Conservation (phyloP, 1,284 basidiomycete genomes). For the Golubevia pallescens region DNA sequence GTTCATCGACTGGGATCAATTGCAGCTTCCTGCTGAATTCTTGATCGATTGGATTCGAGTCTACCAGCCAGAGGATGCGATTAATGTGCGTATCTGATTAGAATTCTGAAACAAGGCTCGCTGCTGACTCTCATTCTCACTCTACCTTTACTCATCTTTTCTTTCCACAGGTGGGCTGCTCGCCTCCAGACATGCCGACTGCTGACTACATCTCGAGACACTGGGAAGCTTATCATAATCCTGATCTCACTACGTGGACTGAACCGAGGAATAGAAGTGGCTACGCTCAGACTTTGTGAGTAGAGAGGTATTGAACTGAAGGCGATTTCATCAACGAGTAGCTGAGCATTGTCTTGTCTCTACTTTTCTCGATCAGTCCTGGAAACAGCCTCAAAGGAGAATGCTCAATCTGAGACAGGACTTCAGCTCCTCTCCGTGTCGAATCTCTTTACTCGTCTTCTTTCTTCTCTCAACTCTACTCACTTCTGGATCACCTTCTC, state of each 20-base stretch:
- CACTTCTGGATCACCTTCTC: not conserved
- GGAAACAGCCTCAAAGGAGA: not conserved
- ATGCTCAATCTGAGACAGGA: not conserved
- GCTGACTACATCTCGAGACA: constrained; percentile 42
- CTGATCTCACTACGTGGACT: constrained; percentile 45
- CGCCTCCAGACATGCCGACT: constrained; percentile 47
- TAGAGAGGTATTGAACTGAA: too few relatives aligned
- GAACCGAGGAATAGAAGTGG: constrained; percentile 25
- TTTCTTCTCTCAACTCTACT: not conserved
- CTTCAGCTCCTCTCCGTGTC: not conserved
- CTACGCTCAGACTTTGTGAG: constrained; percentile 20
- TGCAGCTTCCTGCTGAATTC: constrained; percentile 3
- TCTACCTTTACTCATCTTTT: too few relatives aligned
- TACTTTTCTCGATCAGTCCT: constrained; percentile 1
- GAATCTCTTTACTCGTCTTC: not conserved
- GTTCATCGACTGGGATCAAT: constrained; percentile 4
- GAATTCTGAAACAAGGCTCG: too few relatives aligned
- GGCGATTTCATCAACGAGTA: too few relatives aligned
- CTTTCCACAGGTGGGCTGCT: constrained; percentile 46
- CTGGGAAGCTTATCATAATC: constrained; percentile 42
- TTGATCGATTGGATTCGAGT: not conserved
- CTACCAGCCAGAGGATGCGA: too few relatives aligned
- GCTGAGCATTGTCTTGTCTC: constrained; percentile 5
- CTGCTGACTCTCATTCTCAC: too few relatives aligned
- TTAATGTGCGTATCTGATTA: too few relatives aligned